Evolutionary conservation across 192 early-diverging fungal genomes (phyloP), one percentile per base, ranked within the genome.

Genomic region (Linnemannia elongata): DNA sequence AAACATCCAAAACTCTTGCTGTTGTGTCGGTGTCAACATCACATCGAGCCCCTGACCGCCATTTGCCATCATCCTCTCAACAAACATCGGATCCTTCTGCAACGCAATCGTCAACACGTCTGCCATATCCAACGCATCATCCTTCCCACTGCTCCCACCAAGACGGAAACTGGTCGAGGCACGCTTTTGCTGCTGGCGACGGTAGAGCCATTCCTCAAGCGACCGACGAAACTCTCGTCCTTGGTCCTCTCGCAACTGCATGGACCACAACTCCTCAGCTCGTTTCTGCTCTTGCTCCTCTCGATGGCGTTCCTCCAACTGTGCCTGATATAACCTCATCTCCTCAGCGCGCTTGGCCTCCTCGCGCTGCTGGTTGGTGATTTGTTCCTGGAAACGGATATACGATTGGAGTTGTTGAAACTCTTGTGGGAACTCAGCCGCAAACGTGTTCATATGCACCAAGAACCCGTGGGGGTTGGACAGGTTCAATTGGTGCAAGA

Each of bases 371-470:
- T 81, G 75, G 41, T 75, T 72, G n/a, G 63, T 69, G 12, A 78
- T 66, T 12, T 80, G 75, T 35, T 87, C 85, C 27, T 87, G 79
- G 42, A 68, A 74, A 0, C 79, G 79, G 72, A 87, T 87, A 33
- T 87, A 87, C 0, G 85, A 70, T 33, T 87, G 85, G 3, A 87
- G 75, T n/a, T 87, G 85, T 10, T 69, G 30, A 52, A 87, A 87
- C 36, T 87, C 85, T 81, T 81, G 79, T 35, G 85, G 85, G 35
- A 70, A 78, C 49, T 87, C 85, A 41, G 39, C 69, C 9, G 85
- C 85, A 60, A 87, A 87, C 0, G 85, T 81, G 72, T 87, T 87
- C 85, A 87, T 87, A 66, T 87, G 85, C 13, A 81, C 80, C 47
- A 87, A 33, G 74, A 78, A 87, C 3, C 76, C 80, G 45, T 87